phyloP scores from a whole-genome alignment of 768 basidiomycete genomes.

The Suillus alpinus region DNA sequence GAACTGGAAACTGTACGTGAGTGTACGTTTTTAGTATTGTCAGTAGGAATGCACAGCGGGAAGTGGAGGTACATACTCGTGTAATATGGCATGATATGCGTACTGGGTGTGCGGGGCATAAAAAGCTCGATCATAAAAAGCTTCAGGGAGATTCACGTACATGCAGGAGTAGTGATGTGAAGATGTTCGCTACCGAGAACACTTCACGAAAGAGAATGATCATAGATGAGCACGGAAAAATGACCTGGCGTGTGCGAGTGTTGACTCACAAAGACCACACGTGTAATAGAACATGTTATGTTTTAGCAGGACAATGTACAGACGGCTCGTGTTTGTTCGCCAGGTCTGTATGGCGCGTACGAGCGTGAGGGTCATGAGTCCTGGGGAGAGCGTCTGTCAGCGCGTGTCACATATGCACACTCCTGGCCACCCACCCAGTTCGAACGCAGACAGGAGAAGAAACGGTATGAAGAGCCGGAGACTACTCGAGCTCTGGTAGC shows the following conservation, averaged over 20 bases:
- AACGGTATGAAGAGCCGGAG: neutral
- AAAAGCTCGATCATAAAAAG: neutral
- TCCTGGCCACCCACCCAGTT: neutral
- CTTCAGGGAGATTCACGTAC: neutral
- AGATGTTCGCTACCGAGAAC: neutral
- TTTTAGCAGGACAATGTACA: neutral
- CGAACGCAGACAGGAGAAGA: neutral
- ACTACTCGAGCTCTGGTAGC: neutral
- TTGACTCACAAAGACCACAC: neutral
- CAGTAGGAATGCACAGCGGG: neutral
- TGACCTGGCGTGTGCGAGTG: no score
- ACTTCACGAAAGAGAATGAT: neutral
- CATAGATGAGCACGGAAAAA: neutral
- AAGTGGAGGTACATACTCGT: neutral
- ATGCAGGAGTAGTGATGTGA: neutral
- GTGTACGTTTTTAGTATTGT: neutral
- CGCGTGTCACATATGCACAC: no score
- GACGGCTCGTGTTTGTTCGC: neutral
- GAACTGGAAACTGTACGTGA: neutral
- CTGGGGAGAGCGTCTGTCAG: neutral
- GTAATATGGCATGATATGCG: neutral
- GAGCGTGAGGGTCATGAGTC: neutral
- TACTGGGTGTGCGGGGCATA: neutral
- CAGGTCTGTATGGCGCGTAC: neutral
- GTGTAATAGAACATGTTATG: neutral